Evolutionary conservation across 768 basidiomycete species (phyloP), one percentile per base, ranked within the genome.

Genomic region (Flagelloscypha sp.): DNA sequence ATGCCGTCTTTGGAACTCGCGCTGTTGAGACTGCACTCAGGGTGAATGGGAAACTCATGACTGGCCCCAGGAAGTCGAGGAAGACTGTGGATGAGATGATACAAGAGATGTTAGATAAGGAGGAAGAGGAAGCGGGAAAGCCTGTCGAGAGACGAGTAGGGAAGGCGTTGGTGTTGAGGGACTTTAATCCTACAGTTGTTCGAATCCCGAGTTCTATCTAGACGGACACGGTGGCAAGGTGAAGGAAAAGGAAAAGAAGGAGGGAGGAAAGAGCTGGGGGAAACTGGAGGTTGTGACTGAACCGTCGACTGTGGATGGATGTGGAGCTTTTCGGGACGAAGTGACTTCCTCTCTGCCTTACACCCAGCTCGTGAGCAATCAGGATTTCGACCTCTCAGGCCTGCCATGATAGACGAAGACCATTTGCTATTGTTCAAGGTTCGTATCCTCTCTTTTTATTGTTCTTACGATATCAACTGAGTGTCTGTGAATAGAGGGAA

Each of bases 361-460:
- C 45, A 63, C 64, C 29, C 71, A 74, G 51, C 57, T 68, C 15
- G 52, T 70, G 20, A 74, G 68, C 45, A 50, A 65, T 45, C 64
- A 72, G 35, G 54, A 49, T 13, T 70, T 65, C 41, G 61, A 67
- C 43, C 65, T 71, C 27, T 71, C 68, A 33, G 70, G 73, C n/a
- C n/a, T 49, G 71, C 70, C 33, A 74, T 73, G 72, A 68, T 74
- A 63, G 74, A 74, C 48, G 70, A 71, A 43, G 62, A 59, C 42
- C 49, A 70, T 39, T 42, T 76, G 33, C 50, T 74, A 38, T 46
- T 74, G 33, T 52, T 73, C 27, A 66, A 68, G 61, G 71, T 72
- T 30, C 5, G 57, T 51, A 7, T 4, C 32, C 17, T 7, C 13
- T 10, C 20, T n/a, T n/a, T n/a, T n/a, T n/a, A n/a, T n/a, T n/a